Base-by-base conservation (phyloP, 2,329 filamentous ascomycete species). In the Aphanocladium album region DNA sequence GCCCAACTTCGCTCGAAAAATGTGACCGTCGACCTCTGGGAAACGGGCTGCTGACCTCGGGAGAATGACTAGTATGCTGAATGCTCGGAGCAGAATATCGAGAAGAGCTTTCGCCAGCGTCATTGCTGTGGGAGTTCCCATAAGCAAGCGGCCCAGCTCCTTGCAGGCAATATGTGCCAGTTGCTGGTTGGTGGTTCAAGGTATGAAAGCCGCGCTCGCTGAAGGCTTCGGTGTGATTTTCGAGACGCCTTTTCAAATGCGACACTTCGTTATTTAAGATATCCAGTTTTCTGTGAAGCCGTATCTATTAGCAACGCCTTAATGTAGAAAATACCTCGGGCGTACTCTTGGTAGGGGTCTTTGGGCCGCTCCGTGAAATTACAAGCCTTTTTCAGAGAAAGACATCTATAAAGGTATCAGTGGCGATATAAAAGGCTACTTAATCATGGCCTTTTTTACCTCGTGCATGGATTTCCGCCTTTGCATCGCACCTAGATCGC, bases 391-490 rank as follows among this genome's bases (percentile, higher is more conserved):
- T 49, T 64, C n/a, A 67, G 57, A 9, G 41, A 54, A 9, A 59
- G 62, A 45, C 69, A 70, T 41, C 68, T 70, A 25, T 3, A 21
- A 27, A 7, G 39, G 19, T 14, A 53, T 63, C 27, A 62, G 58
- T 41, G n/a, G 12, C 12, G 33, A 6, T 41, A 25, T 17, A 27
- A 57, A 54, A n/a, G n/a, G 21, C 25, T 11, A 41, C 6, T 41
- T 39, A 12, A 23, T 9, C 30, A 8, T 19, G 8, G 25, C 33
- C 12, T 17, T 19, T 41, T 46, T 33, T 60, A 68, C 68, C 69
- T 62, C 37, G 68, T 67, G 50, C 69, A 70, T 17, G 69, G 69
- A 5, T 65, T 62, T 21, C 64, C 63, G 7, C 63, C 67, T 49
- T 70, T 65, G 35, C 69, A 70, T 60, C 60, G 66, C 3, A 65